phyloP scores from a whole-genome alignment of 2,329 filamentous ascomycete species.

The Fusarium multiceps region DNA sequence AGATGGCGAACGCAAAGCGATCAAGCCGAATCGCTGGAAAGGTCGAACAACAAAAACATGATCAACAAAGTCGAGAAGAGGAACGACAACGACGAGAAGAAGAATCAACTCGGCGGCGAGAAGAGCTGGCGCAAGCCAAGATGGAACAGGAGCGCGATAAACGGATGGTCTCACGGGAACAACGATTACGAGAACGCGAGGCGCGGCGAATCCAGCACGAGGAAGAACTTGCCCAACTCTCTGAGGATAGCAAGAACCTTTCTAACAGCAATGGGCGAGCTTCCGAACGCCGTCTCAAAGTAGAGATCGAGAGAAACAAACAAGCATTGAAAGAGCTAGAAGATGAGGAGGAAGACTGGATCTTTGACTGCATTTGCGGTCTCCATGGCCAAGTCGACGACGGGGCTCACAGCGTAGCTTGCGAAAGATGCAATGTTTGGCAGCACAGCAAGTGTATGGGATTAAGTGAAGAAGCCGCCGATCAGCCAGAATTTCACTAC shows the following conservation, averaged over 20 bases:
- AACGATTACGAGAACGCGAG: slow-evolving; percentile 87
- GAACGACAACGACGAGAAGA: slow-evolving; percentile 65
- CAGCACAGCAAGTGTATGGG: slow-evolving; percentile 94
- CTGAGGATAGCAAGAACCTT: slow-evolving; percentile 76
- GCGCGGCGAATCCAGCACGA: slow-evolving; percentile 84
- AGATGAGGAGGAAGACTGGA: slow-evolving; percentile 85
- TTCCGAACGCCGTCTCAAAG: slow-evolving; percentile 83
- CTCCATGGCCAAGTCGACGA: slow-evolving; percentile 93
- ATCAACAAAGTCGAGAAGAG: slow-evolving; percentile 77
- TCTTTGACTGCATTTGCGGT: slow-evolving; percentile 94
- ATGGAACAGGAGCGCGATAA: slow-evolving; percentile 80
- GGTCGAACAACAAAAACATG: slow-evolving; percentile 79
- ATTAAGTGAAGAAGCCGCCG: slow-evolving; percentile 81
- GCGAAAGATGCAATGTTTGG: slow-evolving; percentile 95
- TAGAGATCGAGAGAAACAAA: slow-evolving; percentile 82
- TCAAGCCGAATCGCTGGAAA: slow-evolving; percentile 90
- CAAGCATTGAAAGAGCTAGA: slow-evolving; percentile 79
- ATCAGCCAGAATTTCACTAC: slow-evolving; percentile 87
- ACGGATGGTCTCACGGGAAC: slow-evolving; percentile 84
- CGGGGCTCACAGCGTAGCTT: slow-evolving; percentile 91
- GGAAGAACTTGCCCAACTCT: slow-evolving; percentile 82
- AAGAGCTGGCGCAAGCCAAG: slow-evolving; percentile 69
- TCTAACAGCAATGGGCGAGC: slow-evolving; percentile 68
- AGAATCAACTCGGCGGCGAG: slow-evolving; percentile 72
- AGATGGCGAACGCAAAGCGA: slow-evolving; percentile 92